Percentiles rank a stretch among this genome's conserved stretches.
Evolutionary conservation across 306 rosid species (phyloP).

Genomic region (Pterocarpus macrocarpus): DNA sequence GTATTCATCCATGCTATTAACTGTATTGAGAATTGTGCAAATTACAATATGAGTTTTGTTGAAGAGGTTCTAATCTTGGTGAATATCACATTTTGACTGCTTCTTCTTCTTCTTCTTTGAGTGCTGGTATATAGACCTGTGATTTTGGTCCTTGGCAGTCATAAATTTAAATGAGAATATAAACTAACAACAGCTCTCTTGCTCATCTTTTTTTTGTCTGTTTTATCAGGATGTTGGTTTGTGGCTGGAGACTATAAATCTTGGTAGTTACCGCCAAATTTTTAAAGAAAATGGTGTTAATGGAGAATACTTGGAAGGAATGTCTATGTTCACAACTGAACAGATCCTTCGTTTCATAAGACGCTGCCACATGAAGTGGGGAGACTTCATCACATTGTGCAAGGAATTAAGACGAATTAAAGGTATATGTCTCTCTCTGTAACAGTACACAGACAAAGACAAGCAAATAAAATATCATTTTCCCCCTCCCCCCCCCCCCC

Average conservation of each 20-base stretch:
- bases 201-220: conserved; percentile 26
- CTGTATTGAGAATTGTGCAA: conserved; percentile 18
- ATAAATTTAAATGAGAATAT: conserved; percentile 20
- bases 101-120: neutral
- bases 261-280: conserved; percentile 88
- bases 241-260: conserved; percentile 97
- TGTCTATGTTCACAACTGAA: conserved; percentile 99
- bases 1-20: conserved; percentile 13
- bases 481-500: neutral
- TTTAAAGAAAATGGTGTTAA: conserved; percentile 96
- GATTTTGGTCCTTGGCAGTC: conserved; percentile 17
- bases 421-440: conserved; percentile 57
- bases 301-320: conserved; percentile 98
- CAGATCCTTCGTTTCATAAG: conserved; percentile 98
- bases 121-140: neutral
- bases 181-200: neutral
- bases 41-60: conserved; percentile 1
- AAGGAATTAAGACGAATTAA: conserved; percentile 98
- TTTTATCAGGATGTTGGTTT: conserved; percentile 91
- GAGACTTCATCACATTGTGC: conserved; percentile 96
- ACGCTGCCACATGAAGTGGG: conserved; percentile 99
- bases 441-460: conserved; percentile 32
- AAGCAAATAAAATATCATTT: neutral
- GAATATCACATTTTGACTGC: conserved; percentile 27
- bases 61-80: conserved; percentile 21